A percentile compares a stretch with the other conserved stretches of the same genome.
Evolutionary conservation across 306 rosid species (phyloP).

Genomic region (Benincasa hispida): DNA sequence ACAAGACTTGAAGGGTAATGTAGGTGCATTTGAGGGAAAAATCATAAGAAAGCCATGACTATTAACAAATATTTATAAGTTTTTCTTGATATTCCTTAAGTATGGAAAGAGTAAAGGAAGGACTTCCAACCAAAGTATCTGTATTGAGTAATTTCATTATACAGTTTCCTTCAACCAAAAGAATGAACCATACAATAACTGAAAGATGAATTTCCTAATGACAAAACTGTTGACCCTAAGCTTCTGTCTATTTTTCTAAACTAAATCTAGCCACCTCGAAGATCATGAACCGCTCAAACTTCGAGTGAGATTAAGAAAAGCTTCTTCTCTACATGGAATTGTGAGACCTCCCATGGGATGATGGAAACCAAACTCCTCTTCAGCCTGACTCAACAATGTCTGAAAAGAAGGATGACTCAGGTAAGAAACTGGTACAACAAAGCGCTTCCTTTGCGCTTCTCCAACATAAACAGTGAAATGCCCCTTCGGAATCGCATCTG

Average conservation of each 20-base stretch:
- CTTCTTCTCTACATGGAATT: background rate
- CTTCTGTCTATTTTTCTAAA: background rate
- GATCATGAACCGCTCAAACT: background rate
- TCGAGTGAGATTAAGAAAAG: background rate
- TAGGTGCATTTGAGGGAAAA: background rate
- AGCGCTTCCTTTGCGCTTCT: conserved; percentile 1
- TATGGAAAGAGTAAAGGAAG: background rate
- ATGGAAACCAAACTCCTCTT: background rate
- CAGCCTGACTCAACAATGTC: background rate
- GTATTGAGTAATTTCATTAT: background rate
- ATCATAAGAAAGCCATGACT: background rate
- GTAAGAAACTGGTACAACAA: background rate
- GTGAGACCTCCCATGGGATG: conserved; percentile 1
- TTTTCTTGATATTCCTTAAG: background rate
- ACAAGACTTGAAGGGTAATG: background rate
- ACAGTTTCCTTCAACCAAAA: background rate
- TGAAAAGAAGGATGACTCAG: background rate
- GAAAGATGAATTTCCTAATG: background rate
- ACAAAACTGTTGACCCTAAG: background rate
- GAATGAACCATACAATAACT: background rate
- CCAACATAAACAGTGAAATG: conserved; percentile 1
- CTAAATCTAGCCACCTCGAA: background rate
- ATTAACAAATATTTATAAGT: background rate
- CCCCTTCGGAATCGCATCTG: background rate
- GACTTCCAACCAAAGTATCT: background rate